A percentile compares a stretch with the other conserved stretches of the same genome.
These are phyloP conservation scores for Eucalyptus urophylla DNA, from an alignment of 345 rosid species.

Conservation along the genomic window DNA sequence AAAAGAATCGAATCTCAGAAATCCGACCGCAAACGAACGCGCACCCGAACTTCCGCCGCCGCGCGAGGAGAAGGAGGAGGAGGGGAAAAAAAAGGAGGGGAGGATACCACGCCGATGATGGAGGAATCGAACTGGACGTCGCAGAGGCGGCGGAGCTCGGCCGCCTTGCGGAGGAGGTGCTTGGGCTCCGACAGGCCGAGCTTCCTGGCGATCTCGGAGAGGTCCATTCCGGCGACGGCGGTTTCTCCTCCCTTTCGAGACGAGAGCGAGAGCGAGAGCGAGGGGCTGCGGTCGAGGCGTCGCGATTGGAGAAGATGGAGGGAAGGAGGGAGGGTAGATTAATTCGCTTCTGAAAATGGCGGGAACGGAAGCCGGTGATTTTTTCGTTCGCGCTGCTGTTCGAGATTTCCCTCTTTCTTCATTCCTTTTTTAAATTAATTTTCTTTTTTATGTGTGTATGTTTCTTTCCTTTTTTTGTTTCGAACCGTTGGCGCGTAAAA, in stretches of 20 bases:
- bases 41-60: background rate
- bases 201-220: constrained; percentile 56
- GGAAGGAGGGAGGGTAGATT: background rate
- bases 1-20: background rate
- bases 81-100: background rate
- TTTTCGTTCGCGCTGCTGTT: background rate
- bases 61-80: background rate
- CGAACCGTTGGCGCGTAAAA: background rate
- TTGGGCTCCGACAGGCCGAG: constrained; percentile 66
- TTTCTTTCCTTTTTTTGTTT: background rate
- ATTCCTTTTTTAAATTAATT: background rate
- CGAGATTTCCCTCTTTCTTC: background rate
- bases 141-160: constrained; percentile 92
- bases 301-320: background rate
- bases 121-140: constrained; percentile 94
- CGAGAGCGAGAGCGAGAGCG: background rate
- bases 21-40: background rate
- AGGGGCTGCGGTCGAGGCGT: background rate
- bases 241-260: background rate
- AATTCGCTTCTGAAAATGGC: background rate
- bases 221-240: constrained; percentile 36
- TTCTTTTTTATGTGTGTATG: background rate
- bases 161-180: constrained; percentile 66
- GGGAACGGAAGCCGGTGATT: background rate
- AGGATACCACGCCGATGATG: constrained; percentile 60